Evolutionary conservation across 78 protist genomes (phyloP).

Genomic region (Dictyostelium firmibasis): DNA sequence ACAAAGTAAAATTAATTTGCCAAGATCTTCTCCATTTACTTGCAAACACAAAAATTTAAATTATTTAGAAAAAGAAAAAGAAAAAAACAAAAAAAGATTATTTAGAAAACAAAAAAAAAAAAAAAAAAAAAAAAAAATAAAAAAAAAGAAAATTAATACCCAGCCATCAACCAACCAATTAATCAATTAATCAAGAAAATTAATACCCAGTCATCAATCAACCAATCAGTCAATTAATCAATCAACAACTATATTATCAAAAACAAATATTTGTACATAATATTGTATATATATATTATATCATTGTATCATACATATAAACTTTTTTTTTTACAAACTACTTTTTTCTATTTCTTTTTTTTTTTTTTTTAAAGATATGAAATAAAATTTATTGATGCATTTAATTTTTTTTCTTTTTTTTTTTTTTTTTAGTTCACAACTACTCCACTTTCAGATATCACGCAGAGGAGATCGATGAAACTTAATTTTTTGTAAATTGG

Average conservation of each 20-base stretch:
- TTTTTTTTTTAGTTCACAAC: too few relatives aligned
- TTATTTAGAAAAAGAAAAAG: too few relatives aligned
- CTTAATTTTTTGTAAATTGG: background rate
- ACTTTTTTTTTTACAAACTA: background rate
- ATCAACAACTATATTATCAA: background rate
- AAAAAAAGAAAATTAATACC: background rate
- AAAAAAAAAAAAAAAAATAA: background rate
- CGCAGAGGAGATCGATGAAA: background rate
- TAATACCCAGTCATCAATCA: background rate
- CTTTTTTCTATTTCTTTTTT: background rate
- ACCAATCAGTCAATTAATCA: background rate
- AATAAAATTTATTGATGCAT: background rate
- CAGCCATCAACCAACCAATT: too few relatives aligned
- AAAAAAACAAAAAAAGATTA: too few relatives aligned
- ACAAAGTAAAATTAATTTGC: slow-evolving; percentile 51
- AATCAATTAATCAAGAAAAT: too few relatives aligned
- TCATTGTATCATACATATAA: background rate
- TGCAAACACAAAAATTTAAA: slow-evolving; percentile 48
- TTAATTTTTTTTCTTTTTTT: too few relatives aligned
- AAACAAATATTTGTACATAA: background rate
- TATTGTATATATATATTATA: background rate
- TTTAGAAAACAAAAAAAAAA: background rate
- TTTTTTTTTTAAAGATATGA: background rate
- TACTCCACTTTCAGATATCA: too few relatives aligned
- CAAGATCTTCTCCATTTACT: slow-evolving; percentile 48